Percentiles rank a stretch among this genome's conserved stretches.
Conservation (phyloP, 768 basidiomycete genomes). For the Hygrophorus russula region DNA sequence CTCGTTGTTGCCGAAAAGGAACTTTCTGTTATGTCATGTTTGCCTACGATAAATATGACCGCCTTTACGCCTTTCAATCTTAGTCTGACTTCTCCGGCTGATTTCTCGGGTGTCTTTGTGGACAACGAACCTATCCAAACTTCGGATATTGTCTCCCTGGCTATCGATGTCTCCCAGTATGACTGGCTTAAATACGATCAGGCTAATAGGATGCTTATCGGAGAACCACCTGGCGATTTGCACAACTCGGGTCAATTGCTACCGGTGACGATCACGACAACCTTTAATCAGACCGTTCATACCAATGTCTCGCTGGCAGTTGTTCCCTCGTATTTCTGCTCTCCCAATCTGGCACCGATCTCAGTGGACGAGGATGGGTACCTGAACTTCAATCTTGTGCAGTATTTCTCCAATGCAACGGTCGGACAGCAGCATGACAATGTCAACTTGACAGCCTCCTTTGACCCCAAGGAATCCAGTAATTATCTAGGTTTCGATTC, state of each 20-base stretch:
- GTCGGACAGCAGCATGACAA: constrained; percentile 25
- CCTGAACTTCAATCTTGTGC: constrained; percentile 41
- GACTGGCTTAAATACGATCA: constrained; percentile 55
- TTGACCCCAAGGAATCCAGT: constrained; percentile 36
- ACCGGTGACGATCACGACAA: constrained; percentile 50
- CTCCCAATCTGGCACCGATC: constrained; percentile 44
- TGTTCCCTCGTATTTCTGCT: constrained; percentile 63
- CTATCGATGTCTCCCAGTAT: constrained; percentile 48
- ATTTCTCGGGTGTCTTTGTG: constrained; percentile 53
- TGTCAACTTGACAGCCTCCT: constrained; percentile 43
- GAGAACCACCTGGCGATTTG: constrained; percentile 42
- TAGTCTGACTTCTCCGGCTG: constrained; percentile 37
- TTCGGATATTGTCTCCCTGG: constrained; percentile 42
- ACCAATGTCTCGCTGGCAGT: constrained; percentile 56
- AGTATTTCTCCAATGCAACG: constrained; percentile 44
- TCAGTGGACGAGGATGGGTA: constrained; percentile 37
- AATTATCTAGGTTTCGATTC: constrained; percentile 46
- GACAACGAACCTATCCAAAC: constrained; percentile 50
- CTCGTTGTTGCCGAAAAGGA: constrained; percentile 62
- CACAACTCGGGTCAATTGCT: constrained; percentile 26
- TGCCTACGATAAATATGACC: constrained; percentile 67
- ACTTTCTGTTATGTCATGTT: constrained; percentile 35
- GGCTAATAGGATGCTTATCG: constrained; percentile 45
- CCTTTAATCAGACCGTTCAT: constrained; percentile 56
- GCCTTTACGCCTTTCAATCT: constrained; percentile 41